phyloP scores from a whole-genome alignment of 441 rosid species.

The Sinapis alba region DNA sequence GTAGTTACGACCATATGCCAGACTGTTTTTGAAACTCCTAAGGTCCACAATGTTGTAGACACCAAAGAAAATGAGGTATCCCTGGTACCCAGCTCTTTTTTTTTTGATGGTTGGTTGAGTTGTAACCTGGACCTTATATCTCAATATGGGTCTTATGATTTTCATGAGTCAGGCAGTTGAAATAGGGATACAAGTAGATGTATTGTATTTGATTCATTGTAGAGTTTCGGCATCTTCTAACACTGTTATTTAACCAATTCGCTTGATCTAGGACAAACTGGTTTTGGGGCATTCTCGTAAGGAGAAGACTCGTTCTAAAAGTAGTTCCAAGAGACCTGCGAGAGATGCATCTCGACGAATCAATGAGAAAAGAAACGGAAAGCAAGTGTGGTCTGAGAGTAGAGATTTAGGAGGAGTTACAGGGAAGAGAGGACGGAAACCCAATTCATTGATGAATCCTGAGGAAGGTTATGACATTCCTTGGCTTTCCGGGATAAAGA shows the following conservation, averaged over 20 bases:
- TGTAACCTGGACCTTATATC: no score
- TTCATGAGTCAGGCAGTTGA: no score
- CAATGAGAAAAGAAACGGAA: slow-evolving; percentile 16
- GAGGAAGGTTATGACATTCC: slow-evolving; percentile 70
- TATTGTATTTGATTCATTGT: not conserved
- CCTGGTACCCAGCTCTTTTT: slow-evolving; percentile 11
- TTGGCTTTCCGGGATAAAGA: slow-evolving; percentile 44
- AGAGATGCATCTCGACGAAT: slow-evolving; percentile 25
- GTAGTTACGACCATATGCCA: slow-evolving; percentile 55
- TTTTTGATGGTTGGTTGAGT: not conserved
- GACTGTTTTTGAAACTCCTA: slow-evolving; percentile 33
- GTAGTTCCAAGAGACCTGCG: slow-evolving; percentile 37
- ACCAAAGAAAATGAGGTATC: slow-evolving; percentile 54
- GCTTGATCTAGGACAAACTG: slow-evolving; percentile 31
- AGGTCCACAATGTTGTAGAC: slow-evolving; percentile 37
- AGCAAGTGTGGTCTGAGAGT: slow-evolving; percentile 35
- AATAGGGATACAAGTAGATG: no score
- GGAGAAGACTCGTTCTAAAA: slow-evolving; percentile 25
- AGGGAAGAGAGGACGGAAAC: slow-evolving; percentile 69
- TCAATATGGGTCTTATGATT: no score
- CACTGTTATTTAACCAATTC: slow-evolving; percentile 15
- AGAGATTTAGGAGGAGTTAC: slow-evolving; percentile 28
- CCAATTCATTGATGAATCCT: slow-evolving; percentile 73
- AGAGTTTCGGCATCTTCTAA: slow-evolving; percentile 15
- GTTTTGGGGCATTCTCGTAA: slow-evolving; percentile 25